Evolutionary conservation across 2,329 filamentous ascomycete genomes (phyloP).

Genomic region (Arthrobotrys megalospora): DNA sequence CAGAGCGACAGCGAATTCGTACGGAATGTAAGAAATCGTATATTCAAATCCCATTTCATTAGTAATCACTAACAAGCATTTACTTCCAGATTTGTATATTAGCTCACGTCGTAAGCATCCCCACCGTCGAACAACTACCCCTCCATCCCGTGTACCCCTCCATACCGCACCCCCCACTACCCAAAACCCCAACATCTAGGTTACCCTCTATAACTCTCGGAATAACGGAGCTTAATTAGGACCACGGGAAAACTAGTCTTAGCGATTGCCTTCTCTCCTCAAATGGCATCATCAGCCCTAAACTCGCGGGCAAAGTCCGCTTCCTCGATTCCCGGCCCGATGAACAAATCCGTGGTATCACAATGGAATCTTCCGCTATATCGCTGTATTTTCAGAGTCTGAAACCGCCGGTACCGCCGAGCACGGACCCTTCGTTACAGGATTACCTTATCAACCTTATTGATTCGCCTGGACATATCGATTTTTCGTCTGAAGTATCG

Average conservation of each 20-base stretch:
- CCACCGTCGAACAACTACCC: slow-evolving; percentile 2
- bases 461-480: slow-evolving; percentile 97
- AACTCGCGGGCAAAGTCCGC: slow-evolving; percentile 96
- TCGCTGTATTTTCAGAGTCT: slow-evolving; percentile 96
- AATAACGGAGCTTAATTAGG: slow-evolving; percentile 69
- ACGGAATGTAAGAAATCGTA: slow-evolving; percentile 80
- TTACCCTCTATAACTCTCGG: slow-evolving; percentile 51
- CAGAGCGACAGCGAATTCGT: slow-evolving; percentile 90
- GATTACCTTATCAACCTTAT: slow-evolving; percentile 98
- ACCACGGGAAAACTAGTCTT: slow-evolving; percentile 98
- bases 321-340: slow-evolving; percentile 97
- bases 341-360: slow-evolving; percentile 95
- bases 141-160: slow-evolving; percentile 23
- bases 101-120: slow-evolving; percentile 82
- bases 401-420: slow-evolving; percentile 70
- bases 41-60: slow-evolving; percentile 14
- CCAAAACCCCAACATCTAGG: slow-evolving; percentile 26
- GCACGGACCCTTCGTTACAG: slow-evolving; percentile 68
- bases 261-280: slow-evolving; percentile 96
- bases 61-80: slow-evolving; percentile 65
- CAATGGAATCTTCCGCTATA: slow-evolving; percentile 99
- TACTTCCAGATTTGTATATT: slow-evolving; percentile 86
- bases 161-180: slow-evolving; percentile 5
- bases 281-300: slow-evolving; percentile 99
- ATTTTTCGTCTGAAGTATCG: slow-evolving; percentile 98